phyloP scores from a whole-genome alignment of 2,329 filamentous ascomycete species.

The Fusarium zealandicum region DNA sequence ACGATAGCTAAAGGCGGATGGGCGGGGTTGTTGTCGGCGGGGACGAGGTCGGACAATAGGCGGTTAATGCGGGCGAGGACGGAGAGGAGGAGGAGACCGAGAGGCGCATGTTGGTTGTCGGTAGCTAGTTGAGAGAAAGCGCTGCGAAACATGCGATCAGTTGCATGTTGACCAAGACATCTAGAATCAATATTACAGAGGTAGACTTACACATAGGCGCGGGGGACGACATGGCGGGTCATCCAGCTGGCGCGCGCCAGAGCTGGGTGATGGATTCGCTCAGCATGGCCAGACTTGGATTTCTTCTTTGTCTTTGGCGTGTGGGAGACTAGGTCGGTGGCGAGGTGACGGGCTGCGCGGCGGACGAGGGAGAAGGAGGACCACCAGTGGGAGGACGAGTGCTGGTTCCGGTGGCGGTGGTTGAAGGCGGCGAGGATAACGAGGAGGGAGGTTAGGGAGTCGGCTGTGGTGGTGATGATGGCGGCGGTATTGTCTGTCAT shows the following conservation, averaged over 20 bases:
- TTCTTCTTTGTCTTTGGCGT: slow-evolving; percentile 14
- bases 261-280: slow-evolving; percentile 23
- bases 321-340: slow-evolving; percentile 35
- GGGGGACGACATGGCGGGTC: slow-evolving; percentile 42
- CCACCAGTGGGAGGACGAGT: slow-evolving; percentile 84
- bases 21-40: slow-evolving; percentile 14
- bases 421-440: slow-evolving; percentile 74
- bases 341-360: slow-evolving; percentile 66
- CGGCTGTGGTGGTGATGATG: slow-evolving; percentile 26
- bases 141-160: slow-evolving; percentile 44
- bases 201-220: slow-evolving; percentile 48
- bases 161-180: background rate
- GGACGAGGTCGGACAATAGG: slow-evolving; percentile 50
- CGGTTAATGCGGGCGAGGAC: slow-evolving; percentile 66
- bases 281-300: slow-evolving; percentile 9
- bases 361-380: slow-evolving; percentile 73
- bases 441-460: slow-evolving; percentile 50
- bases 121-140: slow-evolving; percentile 74
- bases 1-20: background rate
- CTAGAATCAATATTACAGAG: background rate
- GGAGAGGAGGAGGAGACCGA: slow-evolving; percentile 74
- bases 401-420: slow-evolving; percentile 91
- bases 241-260: slow-evolving; percentile 42
- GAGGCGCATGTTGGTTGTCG: slow-evolving; percentile 74
- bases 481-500: slow-evolving; percentile 20